A percentile compares a stretch with the other conserved stretches of the same genome.
Conservation (phyloP, 306 rosid species). For the Cyclanthera cordifolia region DNA sequence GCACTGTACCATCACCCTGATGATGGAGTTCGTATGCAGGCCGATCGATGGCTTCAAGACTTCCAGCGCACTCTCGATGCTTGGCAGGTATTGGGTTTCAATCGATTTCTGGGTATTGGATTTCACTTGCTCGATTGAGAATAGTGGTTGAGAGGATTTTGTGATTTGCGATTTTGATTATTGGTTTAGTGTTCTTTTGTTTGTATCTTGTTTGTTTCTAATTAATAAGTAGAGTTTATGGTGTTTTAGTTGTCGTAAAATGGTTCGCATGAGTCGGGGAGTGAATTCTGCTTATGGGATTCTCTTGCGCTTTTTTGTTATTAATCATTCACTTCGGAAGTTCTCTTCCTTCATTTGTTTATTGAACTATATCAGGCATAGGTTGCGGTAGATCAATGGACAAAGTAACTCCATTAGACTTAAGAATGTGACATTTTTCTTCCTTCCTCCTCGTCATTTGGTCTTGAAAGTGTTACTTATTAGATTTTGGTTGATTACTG, state of each 20-base stretch:
- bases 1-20: constrained; percentile 98
- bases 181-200: background rate
- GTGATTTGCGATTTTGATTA: constrained; percentile 8
- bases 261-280: background rate
- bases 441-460: background rate
- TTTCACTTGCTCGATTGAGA: background rate
- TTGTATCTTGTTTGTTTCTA: background rate
- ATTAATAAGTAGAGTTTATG: background rate
- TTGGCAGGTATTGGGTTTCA: constrained; percentile 68
- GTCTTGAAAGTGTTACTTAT: background rate
- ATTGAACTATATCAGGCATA: background rate
- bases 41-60: constrained; percentile 96
- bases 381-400: background rate
- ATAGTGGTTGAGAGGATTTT: background rate
- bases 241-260: background rate
- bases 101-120: constrained; percentile 1
- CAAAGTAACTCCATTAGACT: background rate
- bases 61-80: constrained; percentile 96
- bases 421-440: background rate
- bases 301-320: background rate
- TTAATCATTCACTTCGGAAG: background rate
- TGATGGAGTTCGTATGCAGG: constrained; percentile 74
- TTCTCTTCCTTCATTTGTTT: background rate
- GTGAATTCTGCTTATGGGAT: background rate
- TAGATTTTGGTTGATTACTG: background rate